Percentiles rank a stretch among this genome's conserved stretches.
Conservation (phyloP, 768 basidiomycete species). For the Amanita jacksonii region DNA sequence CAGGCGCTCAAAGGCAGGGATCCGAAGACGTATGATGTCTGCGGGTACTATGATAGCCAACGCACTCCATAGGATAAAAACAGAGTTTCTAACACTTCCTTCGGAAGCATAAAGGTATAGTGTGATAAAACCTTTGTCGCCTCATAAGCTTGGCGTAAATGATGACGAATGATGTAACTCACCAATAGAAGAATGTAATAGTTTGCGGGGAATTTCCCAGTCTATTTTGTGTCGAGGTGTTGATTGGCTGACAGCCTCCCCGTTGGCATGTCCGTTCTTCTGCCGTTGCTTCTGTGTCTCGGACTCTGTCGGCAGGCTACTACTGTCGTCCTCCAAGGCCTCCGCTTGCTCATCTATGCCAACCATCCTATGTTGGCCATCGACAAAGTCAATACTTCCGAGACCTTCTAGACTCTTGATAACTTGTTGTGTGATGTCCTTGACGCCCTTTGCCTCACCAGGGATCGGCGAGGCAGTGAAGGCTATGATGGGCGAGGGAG, state of each 20-base stretch:
- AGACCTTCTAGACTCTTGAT: constrained; percentile 39
- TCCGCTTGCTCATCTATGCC: constrained; percentile 21
- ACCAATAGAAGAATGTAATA: constrained; percentile 87
- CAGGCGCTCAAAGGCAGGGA: constrained; percentile 49
- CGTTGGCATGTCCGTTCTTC: constrained; percentile 11
- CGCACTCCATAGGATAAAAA: constrained; percentile 53
- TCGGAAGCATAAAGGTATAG: constrained; percentile 30
- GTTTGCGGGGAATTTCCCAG: constrained; percentile 88
- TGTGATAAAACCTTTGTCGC: constrained; percentile 28
- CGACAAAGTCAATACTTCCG: constrained; percentile 28
- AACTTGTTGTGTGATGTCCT: constrained; percentile 39
- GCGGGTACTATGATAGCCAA: constrained; percentile 62
- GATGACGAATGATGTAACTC: constrained; percentile 15
- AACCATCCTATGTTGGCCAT: constrained; percentile 18
- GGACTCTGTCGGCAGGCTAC: constrained; percentile 18
- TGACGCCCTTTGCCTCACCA: constrained; percentile 29
- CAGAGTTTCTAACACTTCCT: constrained; percentile 59
- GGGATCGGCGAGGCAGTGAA: constrained; percentile 29
- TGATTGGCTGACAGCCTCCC: not conserved
- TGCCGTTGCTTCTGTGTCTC: constrained; percentile 6
- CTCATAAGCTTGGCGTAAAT: not conserved
- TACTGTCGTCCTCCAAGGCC: constrained; percentile 19
- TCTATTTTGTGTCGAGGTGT: constrained; percentile 38
- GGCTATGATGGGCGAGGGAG: constrained; percentile 38
- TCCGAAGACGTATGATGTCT: constrained; percentile 67